Base-by-base conservation (phyloP, 352 stramenopile species). In the Pythium dissimile region DNA sequence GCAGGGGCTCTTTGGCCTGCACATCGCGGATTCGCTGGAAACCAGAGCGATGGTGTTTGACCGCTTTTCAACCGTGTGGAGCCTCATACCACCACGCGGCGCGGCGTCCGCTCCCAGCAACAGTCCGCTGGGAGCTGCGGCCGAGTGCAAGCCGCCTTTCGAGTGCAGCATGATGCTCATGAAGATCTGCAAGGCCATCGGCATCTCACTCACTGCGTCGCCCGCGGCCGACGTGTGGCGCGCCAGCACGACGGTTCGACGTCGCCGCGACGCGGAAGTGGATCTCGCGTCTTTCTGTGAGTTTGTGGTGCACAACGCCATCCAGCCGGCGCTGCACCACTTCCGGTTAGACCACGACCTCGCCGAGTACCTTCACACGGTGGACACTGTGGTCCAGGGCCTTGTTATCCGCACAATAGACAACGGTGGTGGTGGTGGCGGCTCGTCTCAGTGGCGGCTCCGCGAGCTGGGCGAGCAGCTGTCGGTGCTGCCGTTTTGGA, bases 121-220 rank as follows among this genome's bases (percentile, higher is more conserved):
- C 31, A 39, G 28, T 21, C 27, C 46, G 5, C 30, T 47, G 16
- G 47, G 43, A 1, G 27, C 21, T 12, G 21, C 55, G 30, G 5
- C 21, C 5, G 51, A 46, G 15, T 31, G 27, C 27, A 80, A 72
- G 39, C 80, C 79, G 7, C 49, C 72, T 16, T 75, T 83, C 23
- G 76, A 87, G 49, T 86, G 76, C 54, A 77, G 54, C 42, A 77
- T 83, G 66, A 46, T 71, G 9, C 73, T 87, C 38, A 74, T 75
- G 24, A 85, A 83, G 51, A 44, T 89, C 9, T 84, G 72, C 64
- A 85, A 86, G 48, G 43, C 66, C 1, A 62, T 81, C 0, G 79
- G 79, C 3, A 84, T 86, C 32, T 62, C 66, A 7, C 42, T 84
- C 16, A 35, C 21, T 9, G 26, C 59, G 21, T 62, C 55, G 1